Evolutionary conservation across 768 basidiomycete species (phyloP).

Genomic region (Tephrocybe sp.): DNA sequence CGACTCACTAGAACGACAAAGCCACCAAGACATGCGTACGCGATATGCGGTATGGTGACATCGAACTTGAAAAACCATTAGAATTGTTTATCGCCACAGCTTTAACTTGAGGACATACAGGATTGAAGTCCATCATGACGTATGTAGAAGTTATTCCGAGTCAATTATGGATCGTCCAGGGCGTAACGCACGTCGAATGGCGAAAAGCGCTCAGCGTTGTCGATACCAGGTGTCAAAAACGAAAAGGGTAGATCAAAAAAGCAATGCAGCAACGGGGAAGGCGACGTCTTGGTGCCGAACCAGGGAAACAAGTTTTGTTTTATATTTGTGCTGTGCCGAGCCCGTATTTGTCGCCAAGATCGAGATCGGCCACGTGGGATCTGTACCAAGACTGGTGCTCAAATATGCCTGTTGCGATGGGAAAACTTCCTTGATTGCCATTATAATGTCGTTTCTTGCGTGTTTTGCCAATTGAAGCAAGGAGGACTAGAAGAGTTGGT

Average conservation of each 20-base stretch:
- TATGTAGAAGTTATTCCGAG: no score
- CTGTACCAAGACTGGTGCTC: constrained; percentile 1
- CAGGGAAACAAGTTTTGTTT: constrained; percentile 12
- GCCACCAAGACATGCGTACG: constrained; percentile 77
- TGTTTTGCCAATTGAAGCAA: background rate
- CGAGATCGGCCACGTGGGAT: constrained; percentile 17
- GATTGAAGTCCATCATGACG: constrained; percentile 55
- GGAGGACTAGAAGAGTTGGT: background rate
- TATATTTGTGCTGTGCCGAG: constrained; percentile 22
- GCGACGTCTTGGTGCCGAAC: constrained; percentile 4
- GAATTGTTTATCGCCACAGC: background rate
- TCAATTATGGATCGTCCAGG: constrained; percentile 4
- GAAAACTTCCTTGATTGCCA: background rate
- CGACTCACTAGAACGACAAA: constrained; percentile 76
- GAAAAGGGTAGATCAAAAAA: constrained; percentile 8
- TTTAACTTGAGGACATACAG: constrained; percentile 34
- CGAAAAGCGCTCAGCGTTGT: constrained; percentile 21
- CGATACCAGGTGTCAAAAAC: constrained; percentile 8
- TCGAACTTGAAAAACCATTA: constrained; percentile 44
- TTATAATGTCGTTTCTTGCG: background rate
- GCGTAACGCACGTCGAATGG: constrained; percentile 12
- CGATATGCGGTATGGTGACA: constrained; percentile 69
- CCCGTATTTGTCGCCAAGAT: constrained; percentile 14
- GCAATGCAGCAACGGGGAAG: constrained; percentile 4
- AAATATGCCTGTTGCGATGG: background rate